Base-by-base conservation (phyloP, 768 basidiomycete species). In the Boletus subparvulus region DNA sequence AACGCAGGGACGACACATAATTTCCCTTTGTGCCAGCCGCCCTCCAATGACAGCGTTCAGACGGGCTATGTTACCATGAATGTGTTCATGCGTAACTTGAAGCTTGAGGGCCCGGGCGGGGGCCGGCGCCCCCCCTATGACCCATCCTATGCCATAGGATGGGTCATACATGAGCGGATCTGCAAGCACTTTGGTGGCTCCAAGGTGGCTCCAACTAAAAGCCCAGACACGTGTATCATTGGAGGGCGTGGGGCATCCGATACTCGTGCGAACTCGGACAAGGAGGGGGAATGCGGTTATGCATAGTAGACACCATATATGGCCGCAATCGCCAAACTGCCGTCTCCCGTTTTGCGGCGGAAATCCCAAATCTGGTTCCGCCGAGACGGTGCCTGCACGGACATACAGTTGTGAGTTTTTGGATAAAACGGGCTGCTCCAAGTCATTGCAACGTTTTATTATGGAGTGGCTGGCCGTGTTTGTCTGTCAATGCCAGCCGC, bases 401-500 rank as follows among this genome's bases (percentile, higher is more conserved):
- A 42, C 39, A 37, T 17, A 28, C 6, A 36, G 45, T 6, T 49
- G 44, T 42, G 52, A 52, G 49, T 45, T 24, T 30, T 62, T 11
- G 45, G 32, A 24, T 19, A 16, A 26, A 40, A 28, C 2, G 40
- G 37, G 16, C 26, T 41, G 28, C 42, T 33, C 41, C 47, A n/a
- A 32, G n/a, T 7, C n/a, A 35, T 16, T 5, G 12, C 43, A 21
- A 7, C n/a, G n/a, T 37, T n/a, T 28, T 28, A 21, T 39, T 9
- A 45, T 54, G 28, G 28, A 41, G 49, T 10, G 42, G 52, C 45
- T 47, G 48, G 49, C 19, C 14, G n/a, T 63, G 48, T 62, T 65
- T 61, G 55, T 49, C 36, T 47, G 17, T 45, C 56, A 54, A 50
- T 62, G 61, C 53, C 43, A 45, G 50, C 58, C 61, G 30, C 62